Evolutionary conservation across 2,329 filamentous ascomycete species (phyloP).

Genomic region (Rutstroemia sp.): DNA sequence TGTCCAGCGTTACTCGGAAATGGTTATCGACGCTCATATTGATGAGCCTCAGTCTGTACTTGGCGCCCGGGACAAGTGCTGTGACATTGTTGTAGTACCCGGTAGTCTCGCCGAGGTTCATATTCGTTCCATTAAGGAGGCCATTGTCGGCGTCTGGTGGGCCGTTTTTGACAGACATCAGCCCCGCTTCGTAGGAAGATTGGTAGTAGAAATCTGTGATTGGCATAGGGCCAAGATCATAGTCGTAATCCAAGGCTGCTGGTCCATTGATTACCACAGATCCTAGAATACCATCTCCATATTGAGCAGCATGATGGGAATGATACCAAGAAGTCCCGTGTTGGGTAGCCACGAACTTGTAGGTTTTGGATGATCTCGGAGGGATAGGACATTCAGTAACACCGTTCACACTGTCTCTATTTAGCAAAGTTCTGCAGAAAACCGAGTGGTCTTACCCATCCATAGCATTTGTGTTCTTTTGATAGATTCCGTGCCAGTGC

Average conservation of each 20-base stretch:
- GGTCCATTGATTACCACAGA: constrained; percentile 4
- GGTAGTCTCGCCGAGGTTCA: background rate
- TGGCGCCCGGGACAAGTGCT: background rate
- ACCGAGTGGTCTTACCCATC: constrained; percentile 28
- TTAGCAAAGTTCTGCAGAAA: background rate
- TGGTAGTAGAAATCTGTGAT: constrained; percentile 2
- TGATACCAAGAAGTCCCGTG: constrained; percentile 36
- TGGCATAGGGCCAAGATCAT: constrained; percentile 3
- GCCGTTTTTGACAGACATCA: constrained; percentile 3
- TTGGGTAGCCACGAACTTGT: constrained; percentile 32
- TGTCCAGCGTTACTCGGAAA: constrained; percentile 14
- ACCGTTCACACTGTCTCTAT: constrained; percentile 28
- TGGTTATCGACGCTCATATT: constrained; percentile 14
- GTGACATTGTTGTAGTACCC: constrained; percentile 3
- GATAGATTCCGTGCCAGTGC: constrained; percentile 41
- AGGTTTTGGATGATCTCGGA: constrained; percentile 40
- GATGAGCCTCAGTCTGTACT: constrained; percentile 15
- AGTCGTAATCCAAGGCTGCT: constrained; percentile 35
- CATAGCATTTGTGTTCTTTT: constrained; percentile 32
- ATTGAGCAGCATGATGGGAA: constrained; percentile 42
- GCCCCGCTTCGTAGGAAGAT: constrained; percentile 33
- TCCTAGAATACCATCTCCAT: constrained; percentile 46
- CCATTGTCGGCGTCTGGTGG: constrained; percentile 34
- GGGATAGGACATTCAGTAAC: constrained; percentile 26
- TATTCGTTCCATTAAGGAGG: constrained; percentile 37